Evolutionary conservation across 352 stramenopile genomes (phyloP), one percentile per base, ranked within the genome.

Genomic region (Phytophthora cactorum): DNA sequence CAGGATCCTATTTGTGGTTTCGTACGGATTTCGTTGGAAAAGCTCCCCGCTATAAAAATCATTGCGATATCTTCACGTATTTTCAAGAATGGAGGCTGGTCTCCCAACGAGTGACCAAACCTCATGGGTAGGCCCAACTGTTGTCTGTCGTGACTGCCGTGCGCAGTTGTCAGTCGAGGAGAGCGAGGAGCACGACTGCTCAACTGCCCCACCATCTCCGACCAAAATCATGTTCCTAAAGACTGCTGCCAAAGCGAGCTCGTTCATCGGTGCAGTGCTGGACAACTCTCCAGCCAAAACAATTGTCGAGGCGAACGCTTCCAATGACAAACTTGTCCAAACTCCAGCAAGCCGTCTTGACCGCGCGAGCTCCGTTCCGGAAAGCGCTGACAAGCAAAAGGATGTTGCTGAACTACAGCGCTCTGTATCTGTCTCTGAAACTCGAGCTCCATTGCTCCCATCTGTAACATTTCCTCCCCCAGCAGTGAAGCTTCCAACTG

Each of bases 111-210:
- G 79, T 38, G 79, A 89, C 52, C 68, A 51, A 32, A 44, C 39
- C 1, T 27, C 39, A 7, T 46, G n/a, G 27, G 39, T 55, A 38
- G 58, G 36, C 7, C 77, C 75, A 1, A 79, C 63, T 12, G 77
- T 91, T 29, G 81, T 75, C 12, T 90, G 84, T 36, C 77, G 80
- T 4, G 80, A 83, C 22, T 90, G 84, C 39, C 81, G 80, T 17
- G 63, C 75, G 0, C 70, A 83, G 29, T 74, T 90, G 43, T 62
- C 68, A 5, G 60, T 90, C 34, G 84, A 92, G 52, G 72, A 82
- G 12, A 90, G 88, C 43, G 84, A 92, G 38, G 80, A 64, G 5
- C 84, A 92, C 55, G 84, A 92, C 65, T 90, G 84, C 53, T 73
- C 76, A 8, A 32, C 60, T 9, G 44, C 41, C 14, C 17, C 57